Percentiles rank a stretch among this genome's conserved stretches.
These are phyloP conservation scores for Penicillium silybi DNA, from an alignment of 495 filamentous ascomycete genomes.

Conservation along the genomic window DNA sequence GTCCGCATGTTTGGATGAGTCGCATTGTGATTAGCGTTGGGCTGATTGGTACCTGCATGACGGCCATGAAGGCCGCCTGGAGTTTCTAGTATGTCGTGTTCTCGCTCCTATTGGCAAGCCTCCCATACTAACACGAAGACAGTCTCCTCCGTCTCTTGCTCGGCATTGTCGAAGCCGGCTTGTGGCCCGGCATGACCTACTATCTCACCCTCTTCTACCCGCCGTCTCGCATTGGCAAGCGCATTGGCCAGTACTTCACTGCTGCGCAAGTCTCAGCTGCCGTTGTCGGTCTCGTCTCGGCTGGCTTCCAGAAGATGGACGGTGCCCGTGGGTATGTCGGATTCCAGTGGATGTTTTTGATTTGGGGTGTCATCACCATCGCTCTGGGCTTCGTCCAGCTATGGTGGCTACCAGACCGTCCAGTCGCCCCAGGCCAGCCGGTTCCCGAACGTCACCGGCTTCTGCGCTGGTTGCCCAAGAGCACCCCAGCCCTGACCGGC, in stretches of 20 bases:
- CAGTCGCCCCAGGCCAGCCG: slow-evolving; percentile 59
- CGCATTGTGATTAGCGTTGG: slow-evolving; percentile 86
- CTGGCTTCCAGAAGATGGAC: slow-evolving; percentile 90
- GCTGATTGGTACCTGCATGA: slow-evolving; percentile 75
- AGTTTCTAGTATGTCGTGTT: slow-evolving; percentile 66
- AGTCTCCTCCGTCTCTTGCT: slow-evolving; percentile 80
- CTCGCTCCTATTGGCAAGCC: neutral
- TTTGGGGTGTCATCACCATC: slow-evolving; percentile 75
- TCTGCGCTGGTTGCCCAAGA: slow-evolving; percentile 57
- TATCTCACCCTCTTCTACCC: slow-evolving; percentile 92
- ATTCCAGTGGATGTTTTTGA: slow-evolving; percentile 93
- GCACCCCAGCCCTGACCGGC: slow-evolving; percentile 67
- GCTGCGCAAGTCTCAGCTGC: slow-evolving; percentile 86
- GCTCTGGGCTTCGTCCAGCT: slow-evolving; percentile 66
- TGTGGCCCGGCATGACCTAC: slow-evolving; percentile 96
- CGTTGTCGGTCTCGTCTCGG: slow-evolving; percentile 84
- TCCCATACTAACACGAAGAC: neutral
- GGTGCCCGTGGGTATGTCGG: slow-evolving; percentile 71
- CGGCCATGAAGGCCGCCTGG: slow-evolving; percentile 76
- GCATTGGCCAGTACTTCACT: slow-evolving; percentile 87
- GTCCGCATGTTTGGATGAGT: slow-evolving; percentile 89
- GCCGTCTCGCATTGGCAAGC: slow-evolving; percentile 76
- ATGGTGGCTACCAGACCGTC: slow-evolving; percentile 89
- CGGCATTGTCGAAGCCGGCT: slow-evolving; percentile 83
- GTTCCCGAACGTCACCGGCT: slow-evolving; percentile 36